Conservation (phyloP, 2,329 filamentous ascomycete genomes). For the Alternaria sp. region DNA sequence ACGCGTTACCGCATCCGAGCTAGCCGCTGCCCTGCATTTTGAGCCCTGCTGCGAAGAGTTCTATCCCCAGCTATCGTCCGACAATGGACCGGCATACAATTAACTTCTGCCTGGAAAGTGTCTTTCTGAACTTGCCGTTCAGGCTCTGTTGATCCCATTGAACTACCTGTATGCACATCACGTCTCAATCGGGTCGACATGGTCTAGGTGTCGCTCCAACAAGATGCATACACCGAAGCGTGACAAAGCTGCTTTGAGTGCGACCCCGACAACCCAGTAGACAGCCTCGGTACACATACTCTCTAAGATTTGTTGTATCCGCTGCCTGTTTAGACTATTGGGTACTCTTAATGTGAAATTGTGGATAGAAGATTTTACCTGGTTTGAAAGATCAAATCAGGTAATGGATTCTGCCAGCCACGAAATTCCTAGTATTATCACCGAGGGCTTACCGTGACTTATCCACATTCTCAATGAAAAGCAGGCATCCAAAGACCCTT, state of each 20-base stretch:
- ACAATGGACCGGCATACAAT: neutral
- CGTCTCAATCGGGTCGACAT: neutral
- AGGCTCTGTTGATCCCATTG: neutral
- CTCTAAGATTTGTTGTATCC: neutral
- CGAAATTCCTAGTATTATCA: neutral
- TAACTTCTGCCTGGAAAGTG: neutral
- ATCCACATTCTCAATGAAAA: neutral
- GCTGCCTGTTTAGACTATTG: neutral
- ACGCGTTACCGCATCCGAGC: slow-evolving; percentile 11
- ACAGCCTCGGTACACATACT: slow-evolving; percentile 1
- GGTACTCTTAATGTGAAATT: neutral
- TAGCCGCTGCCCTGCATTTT: slow-evolving; percentile 12
- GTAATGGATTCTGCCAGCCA: neutral
- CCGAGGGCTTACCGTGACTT: neutral
- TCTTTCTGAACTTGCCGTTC: neutral
- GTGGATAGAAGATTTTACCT: neutral
- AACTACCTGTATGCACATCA: neutral
- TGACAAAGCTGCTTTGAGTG: neutral
- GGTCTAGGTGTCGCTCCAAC: neutral
- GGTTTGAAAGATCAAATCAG: neutral
- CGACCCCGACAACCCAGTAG: neutral
- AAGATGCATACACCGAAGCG: neutral
- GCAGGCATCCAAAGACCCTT: neutral
- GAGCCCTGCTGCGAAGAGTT: neutral
- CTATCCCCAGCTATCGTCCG: neutral